These are phyloP conservation scores for Dipteronia sinensis DNA, from an alignment of 345 rosid species.

Conservation along the genomic window DNA sequence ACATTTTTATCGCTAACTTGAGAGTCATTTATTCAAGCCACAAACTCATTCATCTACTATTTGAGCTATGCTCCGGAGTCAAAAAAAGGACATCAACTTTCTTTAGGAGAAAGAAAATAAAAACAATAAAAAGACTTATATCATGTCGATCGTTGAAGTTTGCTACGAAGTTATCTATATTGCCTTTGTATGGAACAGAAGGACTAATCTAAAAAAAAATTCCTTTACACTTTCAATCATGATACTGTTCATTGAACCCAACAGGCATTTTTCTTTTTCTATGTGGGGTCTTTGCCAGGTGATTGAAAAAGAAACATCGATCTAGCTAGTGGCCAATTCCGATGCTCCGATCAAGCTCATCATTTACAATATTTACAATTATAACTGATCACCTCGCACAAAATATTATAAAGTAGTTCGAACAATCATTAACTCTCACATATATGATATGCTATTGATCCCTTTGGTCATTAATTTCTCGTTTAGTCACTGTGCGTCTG, in stretches of 20 bases:
- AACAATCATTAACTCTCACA: neutral
- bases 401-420: neutral
- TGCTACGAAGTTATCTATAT: neutral
- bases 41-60: no score
- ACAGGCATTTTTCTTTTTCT: conserved; percentile 2
- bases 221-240: conserved; percentile 6
- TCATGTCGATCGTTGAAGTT: neutral
- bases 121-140: neutral
- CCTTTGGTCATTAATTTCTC: neutral
- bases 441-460: neutral
- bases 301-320: neutral
- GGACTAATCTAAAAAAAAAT: neutral
- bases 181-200: conserved; percentile 1
- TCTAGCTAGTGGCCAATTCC: neutral
- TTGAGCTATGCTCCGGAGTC: no score
- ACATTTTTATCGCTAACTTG: no score
- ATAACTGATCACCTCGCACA: neutral
- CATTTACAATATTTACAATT: neutral
- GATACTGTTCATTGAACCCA: conserved; percentile 27
- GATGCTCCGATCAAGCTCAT: neutral
- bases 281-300: neutral
- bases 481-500: neutral
- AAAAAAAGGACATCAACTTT: neutral
- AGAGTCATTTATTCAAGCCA: no score
- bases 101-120: neutral